A percentile compares a stretch with the other conserved stretches of the same genome.
Evolutionary conservation across 257 asterid species (phyloP).

Genomic region (Jasminum sambac): DNA sequence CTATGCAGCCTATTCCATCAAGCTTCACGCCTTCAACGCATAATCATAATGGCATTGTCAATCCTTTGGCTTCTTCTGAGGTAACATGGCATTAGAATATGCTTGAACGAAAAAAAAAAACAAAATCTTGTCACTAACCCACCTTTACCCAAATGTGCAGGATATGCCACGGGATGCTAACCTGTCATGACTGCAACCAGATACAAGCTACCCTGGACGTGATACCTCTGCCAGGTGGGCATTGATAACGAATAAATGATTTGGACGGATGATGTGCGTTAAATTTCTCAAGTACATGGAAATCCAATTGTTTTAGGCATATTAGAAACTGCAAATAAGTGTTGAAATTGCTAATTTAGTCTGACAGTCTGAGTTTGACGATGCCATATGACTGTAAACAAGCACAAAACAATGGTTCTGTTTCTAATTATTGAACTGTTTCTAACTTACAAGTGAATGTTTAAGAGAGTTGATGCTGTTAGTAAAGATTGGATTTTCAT

Average conservation of each 20-base stretch:
- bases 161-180: constrained; percentile 73
- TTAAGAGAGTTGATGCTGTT: not conserved
- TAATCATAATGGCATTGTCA: constrained; percentile 58
- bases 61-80: constrained; percentile 66
- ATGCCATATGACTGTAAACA: not conserved
- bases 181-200: constrained; percentile 59
- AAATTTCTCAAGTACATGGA: constrained; percentile 27
- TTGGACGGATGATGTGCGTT: constrained; percentile 33
- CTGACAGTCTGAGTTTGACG: constrained; percentile 5
- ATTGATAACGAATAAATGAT: constrained; percentile 41
- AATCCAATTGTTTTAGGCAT: constrained; percentile 35
- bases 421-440: not conserved
- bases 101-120: not conserved
- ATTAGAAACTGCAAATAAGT: constrained; percentile 23
- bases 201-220: constrained; percentile 69
- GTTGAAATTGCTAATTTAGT: constrained; percentile 23
- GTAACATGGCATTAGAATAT: constrained; percentile 25
- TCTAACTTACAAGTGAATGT: not conserved
- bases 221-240: constrained; percentile 65
- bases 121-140: not conserved
- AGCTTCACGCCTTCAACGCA: constrained; percentile 44
- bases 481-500: not conserved
- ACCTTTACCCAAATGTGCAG: constrained; percentile 35
- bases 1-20: constrained; percentile 47
- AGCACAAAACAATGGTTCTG: not conserved